phyloP scores from a whole-genome alignment of 768 basidiomycete species.

The Tricholoma matsutake region DNA sequence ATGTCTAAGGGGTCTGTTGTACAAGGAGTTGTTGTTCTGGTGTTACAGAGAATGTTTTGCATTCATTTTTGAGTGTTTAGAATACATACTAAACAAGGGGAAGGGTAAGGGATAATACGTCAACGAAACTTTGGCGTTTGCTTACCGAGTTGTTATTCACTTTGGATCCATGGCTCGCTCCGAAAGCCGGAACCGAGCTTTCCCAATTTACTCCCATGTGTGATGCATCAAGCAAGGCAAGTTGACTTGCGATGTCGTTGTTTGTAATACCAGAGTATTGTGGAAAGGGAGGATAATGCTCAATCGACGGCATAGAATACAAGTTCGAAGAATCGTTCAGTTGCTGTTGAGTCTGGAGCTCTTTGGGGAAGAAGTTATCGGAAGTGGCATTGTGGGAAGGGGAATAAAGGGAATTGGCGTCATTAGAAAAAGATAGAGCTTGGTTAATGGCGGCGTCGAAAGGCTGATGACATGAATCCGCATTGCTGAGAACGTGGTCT shows the following conservation, averaged over 20 bases:
- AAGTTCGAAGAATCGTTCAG: constrained; percentile 8
- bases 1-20: not conserved
- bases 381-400: constrained; percentile 4
- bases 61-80: not conserved
- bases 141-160: constrained; percentile 11
- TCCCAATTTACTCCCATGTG: constrained; percentile 32
- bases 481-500: constrained; percentile 18
- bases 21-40: not conserved
- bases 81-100: constrained; percentile 3
- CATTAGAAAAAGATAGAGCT: constrained; percentile 27
- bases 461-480: constrained; percentile 17
- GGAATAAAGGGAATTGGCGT: constrained; percentile 24
- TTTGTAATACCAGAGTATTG: constrained; percentile 27
- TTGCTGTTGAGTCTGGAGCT: constrained; percentile 1
- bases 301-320: constrained; percentile 14
- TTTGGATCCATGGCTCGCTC: constrained; percentile 17
- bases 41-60: not conserved
- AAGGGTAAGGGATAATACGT: not conserved
- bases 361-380: constrained; percentile 7
- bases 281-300: constrained; percentile 23
- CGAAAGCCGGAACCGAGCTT: constrained; percentile 16
- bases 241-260: constrained; percentile 30
- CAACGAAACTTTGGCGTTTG: not conserved
- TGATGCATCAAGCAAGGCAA: constrained; percentile 29
- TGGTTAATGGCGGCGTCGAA: constrained; percentile 34